phyloP scores from a whole-genome alignment of 202 grass and related monocot species.

The Eragrostis tef region DNA sequence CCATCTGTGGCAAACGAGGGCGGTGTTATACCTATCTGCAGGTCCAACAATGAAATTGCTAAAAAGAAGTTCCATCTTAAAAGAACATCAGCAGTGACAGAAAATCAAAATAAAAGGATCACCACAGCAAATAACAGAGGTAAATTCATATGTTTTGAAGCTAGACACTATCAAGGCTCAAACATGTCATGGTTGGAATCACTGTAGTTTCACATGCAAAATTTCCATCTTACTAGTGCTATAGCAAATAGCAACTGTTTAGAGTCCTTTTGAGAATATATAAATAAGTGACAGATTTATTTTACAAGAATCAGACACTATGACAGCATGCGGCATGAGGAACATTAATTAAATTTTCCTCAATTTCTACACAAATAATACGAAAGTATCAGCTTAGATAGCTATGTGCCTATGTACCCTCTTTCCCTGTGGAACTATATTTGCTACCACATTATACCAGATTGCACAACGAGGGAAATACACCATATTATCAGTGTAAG shows the following conservation, averaged over 20 bases:
- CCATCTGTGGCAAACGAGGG: constrained; percentile 99
- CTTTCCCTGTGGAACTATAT: background rate
- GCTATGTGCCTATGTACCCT: background rate
- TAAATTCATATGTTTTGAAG: background rate
- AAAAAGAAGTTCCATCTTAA: constrained; percentile 63
- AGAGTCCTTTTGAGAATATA: background rate
- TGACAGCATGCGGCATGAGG: background rate
- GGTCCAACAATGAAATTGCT: constrained; percentile 72
- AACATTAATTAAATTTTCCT: background rate
- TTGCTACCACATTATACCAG: background rate
- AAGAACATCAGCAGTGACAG: background rate
- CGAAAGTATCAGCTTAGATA: background rate
- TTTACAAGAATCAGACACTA: background rate
- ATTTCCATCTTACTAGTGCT: background rate
- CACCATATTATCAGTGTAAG: background rate
- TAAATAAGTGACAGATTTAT: background rate
- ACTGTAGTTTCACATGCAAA: background rate
- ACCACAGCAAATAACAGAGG: background rate
- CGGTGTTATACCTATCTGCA: constrained; percentile 99
- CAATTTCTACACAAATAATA: background rate
- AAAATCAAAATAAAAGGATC: background rate
- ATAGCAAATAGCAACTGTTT: background rate
- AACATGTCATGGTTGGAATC: background rate
- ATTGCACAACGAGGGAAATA: background rate
- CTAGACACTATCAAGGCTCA: background rate